These are phyloP conservation scores for Margaritispora aquatica DNA, from an alignment of 495 filamentous ascomycete genomes.

Conservation along the genomic window DNA sequence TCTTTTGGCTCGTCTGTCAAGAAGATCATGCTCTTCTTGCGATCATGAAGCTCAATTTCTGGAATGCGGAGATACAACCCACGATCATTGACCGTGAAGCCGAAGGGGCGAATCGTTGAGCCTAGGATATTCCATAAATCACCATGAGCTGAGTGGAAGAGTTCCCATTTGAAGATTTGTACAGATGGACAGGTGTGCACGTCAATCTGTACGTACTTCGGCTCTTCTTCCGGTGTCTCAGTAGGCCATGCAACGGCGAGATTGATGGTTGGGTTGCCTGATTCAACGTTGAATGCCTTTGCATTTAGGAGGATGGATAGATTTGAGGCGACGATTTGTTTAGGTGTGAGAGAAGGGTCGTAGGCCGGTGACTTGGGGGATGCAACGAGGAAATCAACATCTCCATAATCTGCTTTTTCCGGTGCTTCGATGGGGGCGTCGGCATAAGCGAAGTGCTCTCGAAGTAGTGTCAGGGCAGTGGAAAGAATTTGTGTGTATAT, in stretches of 20 bases:
- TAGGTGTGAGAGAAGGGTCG: conserved; percentile 2
- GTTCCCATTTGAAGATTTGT: conserved; percentile 46
- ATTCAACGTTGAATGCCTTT: conserved; percentile 21
- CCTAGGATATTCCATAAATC: conserved; percentile 65
- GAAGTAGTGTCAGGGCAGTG: conserved; percentile 34
- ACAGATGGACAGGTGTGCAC: conserved; percentile 41
- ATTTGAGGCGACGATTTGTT: conserved; percentile 13
- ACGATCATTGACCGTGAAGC: conserved; percentile 53
- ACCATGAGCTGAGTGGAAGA: conserved; percentile 56
- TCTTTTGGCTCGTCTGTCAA: conserved; percentile 47
- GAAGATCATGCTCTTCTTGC: conserved; percentile 47
- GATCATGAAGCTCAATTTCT: conserved; percentile 51
- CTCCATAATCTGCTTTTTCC: conserved; percentile 48
- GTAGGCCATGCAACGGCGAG: conserved; percentile 47
- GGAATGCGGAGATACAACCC: conserved; percentile 55
- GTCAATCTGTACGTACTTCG: conserved; percentile 56
- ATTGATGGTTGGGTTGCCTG: conserved; percentile 24
- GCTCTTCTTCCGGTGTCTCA: conserved; percentile 12
- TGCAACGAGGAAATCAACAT: conserved; percentile 54
- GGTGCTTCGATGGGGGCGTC: conserved; percentile 49
- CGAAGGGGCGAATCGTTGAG: conserved; percentile 49
- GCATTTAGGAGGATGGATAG: conserved; percentile 27
- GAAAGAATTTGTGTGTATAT: conserved; percentile 40
- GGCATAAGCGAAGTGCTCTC: conserved; percentile 37
- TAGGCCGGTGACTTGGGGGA: conserved; percentile 21